phyloP scores from a whole-genome alignment of 257 asterid genomes.

The Nyctanthes arbortristis region DNA sequence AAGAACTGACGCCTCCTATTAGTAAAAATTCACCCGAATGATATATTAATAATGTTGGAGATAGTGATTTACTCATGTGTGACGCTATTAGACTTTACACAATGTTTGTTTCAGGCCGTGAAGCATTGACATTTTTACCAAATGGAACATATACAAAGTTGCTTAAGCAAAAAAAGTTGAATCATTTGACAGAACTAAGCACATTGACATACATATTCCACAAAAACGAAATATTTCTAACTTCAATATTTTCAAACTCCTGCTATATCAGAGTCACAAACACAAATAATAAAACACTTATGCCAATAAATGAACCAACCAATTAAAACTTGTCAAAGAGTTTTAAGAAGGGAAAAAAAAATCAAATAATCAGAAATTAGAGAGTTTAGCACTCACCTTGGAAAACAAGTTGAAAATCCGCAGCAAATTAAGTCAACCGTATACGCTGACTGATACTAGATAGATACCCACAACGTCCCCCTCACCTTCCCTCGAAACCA shows the following conservation, averaged over 20 bases:
- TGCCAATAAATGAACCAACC: background rate
- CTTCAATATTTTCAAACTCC: background rate
- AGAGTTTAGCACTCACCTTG: conserved; percentile 35
- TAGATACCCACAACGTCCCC: conserved; percentile 30
- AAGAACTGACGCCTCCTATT: too few species aligned
- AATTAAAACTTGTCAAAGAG: background rate
- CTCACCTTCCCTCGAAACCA: conserved; percentile 49
- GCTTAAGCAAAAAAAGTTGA: background rate
- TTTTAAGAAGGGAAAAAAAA: background rate
- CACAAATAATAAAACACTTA: background rate
- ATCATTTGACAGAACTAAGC: too few species aligned
- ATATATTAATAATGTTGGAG: background rate
- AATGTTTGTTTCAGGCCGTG: background rate
- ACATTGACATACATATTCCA: background rate
- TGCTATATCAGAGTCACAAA: background rate
- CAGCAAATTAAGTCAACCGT: conserved; percentile 32
- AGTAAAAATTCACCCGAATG: too few species aligned
- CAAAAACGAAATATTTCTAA: background rate
- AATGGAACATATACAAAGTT: background rate
- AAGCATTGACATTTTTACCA: background rate
- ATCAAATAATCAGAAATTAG: background rate
- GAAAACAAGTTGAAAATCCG: conserved; percentile 38
- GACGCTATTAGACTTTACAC: background rate
- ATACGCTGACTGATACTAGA: conserved; percentile 42
- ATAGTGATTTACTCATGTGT: background rate